phyloP scores from a whole-genome alignment of 2,329 filamentous ascomycete species.

The Paraphaeosphaeria sporulosa region DNA sequence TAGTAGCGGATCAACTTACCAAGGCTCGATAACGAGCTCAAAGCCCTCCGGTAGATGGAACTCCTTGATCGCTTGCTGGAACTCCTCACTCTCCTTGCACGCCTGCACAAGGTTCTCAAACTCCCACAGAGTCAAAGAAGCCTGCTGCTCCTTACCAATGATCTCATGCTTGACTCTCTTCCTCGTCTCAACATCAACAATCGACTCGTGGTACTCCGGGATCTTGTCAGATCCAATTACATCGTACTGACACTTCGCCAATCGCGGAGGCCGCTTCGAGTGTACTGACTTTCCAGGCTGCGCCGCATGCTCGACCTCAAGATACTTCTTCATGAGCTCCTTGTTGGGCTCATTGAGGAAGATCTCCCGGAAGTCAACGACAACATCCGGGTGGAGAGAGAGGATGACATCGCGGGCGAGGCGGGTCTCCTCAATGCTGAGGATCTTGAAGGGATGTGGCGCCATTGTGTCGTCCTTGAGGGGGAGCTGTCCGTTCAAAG shows the following conservation, averaged over 20 bases:
- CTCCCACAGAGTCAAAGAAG: conserved; percentile 57
- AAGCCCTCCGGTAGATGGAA: conserved; percentile 64
- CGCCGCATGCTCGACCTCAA: conserved; percentile 56
- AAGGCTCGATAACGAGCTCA: conserved; percentile 63
- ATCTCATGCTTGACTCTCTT: conserved; percentile 55
- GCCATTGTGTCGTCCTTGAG: conserved; percentile 34
- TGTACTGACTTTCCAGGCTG: conserved; percentile 46
- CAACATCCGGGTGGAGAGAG: conserved; percentile 45
- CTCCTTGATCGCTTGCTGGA: conserved; percentile 60
- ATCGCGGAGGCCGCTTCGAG: conserved; percentile 56
- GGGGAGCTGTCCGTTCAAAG: not conserved
- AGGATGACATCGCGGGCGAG: conserved; percentile 59
- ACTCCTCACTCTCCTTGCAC: conserved; percentile 61
- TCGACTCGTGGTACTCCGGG: conserved; percentile 63
- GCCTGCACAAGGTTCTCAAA: conserved; percentile 48
- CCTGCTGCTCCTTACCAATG: conserved; percentile 58
- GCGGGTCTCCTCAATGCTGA: conserved; percentile 63
- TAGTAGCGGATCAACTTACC: conserved; percentile 26
- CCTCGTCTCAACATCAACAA: conserved; percentile 57
- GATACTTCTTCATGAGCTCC: conserved; percentile 55
- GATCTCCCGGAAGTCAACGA: conserved; percentile 59
- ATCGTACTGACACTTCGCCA: conserved; percentile 65
- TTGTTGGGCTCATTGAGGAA: conserved; percentile 61
- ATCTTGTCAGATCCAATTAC: conserved; percentile 61
- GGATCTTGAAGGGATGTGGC: conserved; percentile 63